A percentile compares a stretch with the other conserved stretches of the same genome.
phyloP scores from a whole-genome alignment of 257 asterid genomes.

The Capsicum rhomboideum region DNA sequence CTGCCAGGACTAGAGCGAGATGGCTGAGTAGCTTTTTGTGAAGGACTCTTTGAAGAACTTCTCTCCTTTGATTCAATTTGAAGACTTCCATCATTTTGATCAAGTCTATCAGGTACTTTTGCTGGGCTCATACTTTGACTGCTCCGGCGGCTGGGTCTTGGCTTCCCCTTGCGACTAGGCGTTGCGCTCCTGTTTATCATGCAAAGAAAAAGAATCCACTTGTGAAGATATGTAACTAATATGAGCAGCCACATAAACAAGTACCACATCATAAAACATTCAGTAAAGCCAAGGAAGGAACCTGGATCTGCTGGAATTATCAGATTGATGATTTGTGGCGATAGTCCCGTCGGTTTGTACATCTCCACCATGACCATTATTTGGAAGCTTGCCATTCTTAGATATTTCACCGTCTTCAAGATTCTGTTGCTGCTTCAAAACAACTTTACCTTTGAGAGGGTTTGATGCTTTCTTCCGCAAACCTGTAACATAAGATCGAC shows the following conservation, averaged over 20 bases:
- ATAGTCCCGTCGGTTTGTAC: conserved; percentile 21
- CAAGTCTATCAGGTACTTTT: conserved; percentile 19
- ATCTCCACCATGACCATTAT: conserved; percentile 35
- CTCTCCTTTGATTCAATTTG: conserved; percentile 25
- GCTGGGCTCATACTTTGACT: conserved; percentile 37
- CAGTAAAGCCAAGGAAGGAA: conserved; percentile 3
- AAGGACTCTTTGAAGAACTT: conserved; percentile 30
- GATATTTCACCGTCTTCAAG: conserved; percentile 63
- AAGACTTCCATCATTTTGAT: conserved; percentile 19
- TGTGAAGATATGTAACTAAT: neutral
- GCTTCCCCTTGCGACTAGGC: conserved; percentile 35
- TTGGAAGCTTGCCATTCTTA: conserved; percentile 29
- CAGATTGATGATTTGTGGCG: conserved; percentile 10
- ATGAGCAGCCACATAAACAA: neutral
- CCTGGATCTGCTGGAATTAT: conserved; percentile 58
- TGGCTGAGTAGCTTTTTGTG: conserved; percentile 25
- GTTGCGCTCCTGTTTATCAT: conserved; percentile 41
- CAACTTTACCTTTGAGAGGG: conserved; percentile 18
- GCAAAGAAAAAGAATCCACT: neutral
- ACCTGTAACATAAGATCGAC: neutral
- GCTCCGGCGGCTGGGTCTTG: conserved; percentile 22
- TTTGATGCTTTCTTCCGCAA: conserved; percentile 18
- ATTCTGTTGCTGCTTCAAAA: conserved; percentile 27
- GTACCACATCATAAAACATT: neutral
- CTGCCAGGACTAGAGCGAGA: conserved; percentile 30